A percentile compares a stretch with the other conserved stretches of the same genome.
Conservation (phyloP, 2,329 filamentous ascomycete genomes). For the Pseudofabraea citricarpa region DNA sequence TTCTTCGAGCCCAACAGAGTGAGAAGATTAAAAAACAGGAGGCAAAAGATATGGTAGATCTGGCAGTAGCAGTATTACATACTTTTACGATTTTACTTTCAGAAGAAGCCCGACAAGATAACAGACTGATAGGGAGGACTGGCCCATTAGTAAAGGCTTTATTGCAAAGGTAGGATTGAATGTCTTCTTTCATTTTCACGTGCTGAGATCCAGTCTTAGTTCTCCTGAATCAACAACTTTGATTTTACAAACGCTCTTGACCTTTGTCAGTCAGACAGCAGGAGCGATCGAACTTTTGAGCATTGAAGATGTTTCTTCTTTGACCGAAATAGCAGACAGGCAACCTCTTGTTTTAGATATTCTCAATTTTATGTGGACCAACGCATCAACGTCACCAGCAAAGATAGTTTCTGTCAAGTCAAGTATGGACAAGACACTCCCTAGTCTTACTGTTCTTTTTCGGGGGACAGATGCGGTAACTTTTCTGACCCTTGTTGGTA, state of each 20-base stretch:
- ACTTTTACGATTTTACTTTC: constrained; percentile 56
- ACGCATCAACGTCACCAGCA: constrained; percentile 30
- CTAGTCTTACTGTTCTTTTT: constrained; percentile 47
- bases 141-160: constrained; percentile 48
- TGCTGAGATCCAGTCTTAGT: constrained; percentile 30
- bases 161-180: constrained; percentile 42
- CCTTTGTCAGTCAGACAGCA: constrained; percentile 45
- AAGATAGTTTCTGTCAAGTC: constrained; percentile 28
- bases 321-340: constrained; percentile 52
- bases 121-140: constrained; percentile 47
- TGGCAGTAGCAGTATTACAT: constrained; percentile 59
- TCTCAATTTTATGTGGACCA: constrained; percentile 52
- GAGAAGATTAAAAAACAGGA: constrained; percentile 33
- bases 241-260: constrained; percentile 53
- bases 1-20: constrained; percentile 49
- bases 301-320: constrained; percentile 46
- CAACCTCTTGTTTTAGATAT: constrained; percentile 51
- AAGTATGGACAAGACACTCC: constrained; percentile 44
- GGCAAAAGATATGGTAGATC: constrained; percentile 55
- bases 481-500: constrained; percentile 51
- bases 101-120: constrained; percentile 36
- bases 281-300: constrained; percentile 45
- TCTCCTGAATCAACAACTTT: constrained; percentile 46
- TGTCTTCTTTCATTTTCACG: constrained; percentile 1
- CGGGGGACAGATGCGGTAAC: constrained; percentile 56